Evolutionary conservation across 2,329 filamentous ascomycete genomes (phyloP), one percentile per base, ranked within the genome.

Genomic region (Lecanosticta acicola): DNA sequence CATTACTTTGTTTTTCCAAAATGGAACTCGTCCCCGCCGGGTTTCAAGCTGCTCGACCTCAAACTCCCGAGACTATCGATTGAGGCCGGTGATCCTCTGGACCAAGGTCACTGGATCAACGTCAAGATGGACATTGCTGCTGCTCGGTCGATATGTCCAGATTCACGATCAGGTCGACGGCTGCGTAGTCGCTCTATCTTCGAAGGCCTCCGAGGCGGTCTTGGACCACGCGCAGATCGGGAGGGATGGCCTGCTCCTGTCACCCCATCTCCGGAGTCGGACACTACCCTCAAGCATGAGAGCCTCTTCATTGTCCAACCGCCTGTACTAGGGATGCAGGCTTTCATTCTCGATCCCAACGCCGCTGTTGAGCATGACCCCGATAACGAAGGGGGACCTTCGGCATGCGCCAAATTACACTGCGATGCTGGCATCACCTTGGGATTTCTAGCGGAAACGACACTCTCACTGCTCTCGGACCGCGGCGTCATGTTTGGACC

Each of bases 341-440:
- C 53, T 3, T 59, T 57, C 37, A 35, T 57, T 14, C 18, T 52
- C 16, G 20, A 41, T 14, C 19, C 41, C n/a, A 24, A 32, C 11
- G 37, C 40, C 19, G 33, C 37, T 3, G n/a, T 34, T 4, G 17
- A 10, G 4, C 32, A 39, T n/a, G 20, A 37, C 8, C 18, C 18
- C 11, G 17, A 39, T 5, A 17, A 45, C 16, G 39, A 39, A n/a
- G 10, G 21, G 4, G 37, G 38, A 17, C n/a, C 36, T n/a, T 16
- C 36, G 32, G 43, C 39, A 13, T 46, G 45, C 39, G 55, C 56
- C 5, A 61, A 60, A 42, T 39, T 62, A 10, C 51, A 50, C 19
- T 60, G 59, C 47, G 55, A 62, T 37, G 50, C 57, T 3, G 60
- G 59, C 17, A 58, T 62, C 37, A 59, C 54, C 1, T 49, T 63